These are phyloP conservation scores for Saturnispora halmiae DNA, from an alignment of 805 yeast genomes.

Conservation along the genomic window DNA sequence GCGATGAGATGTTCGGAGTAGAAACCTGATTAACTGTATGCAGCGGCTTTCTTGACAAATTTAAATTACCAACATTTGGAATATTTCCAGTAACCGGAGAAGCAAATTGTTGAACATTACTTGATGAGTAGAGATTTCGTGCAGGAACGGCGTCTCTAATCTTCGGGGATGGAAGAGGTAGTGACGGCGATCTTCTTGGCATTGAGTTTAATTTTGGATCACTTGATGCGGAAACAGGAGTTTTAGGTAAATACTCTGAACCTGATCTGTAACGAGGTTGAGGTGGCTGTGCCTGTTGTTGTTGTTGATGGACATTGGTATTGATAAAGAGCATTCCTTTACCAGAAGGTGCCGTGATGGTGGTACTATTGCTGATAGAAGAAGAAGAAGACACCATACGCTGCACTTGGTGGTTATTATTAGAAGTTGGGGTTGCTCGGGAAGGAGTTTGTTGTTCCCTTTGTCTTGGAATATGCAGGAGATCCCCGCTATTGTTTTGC, in stretches of 20 bases:
- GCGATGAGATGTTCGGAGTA: conserved; percentile 1
- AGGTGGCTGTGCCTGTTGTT: background rate
- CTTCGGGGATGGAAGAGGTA: conserved; percentile 17
- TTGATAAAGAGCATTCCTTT: background rate
- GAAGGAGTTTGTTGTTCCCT: background rate
- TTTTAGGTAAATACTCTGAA: conserved; percentile 1
- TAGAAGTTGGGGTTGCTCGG: background rate
- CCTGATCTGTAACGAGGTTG: background rate
- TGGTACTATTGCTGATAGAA: background rate
- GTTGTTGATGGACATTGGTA: background rate
- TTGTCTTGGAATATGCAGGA: background rate
- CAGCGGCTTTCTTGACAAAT: background rate
- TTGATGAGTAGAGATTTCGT: conserved; percentile 4
- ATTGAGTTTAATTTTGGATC: background rate
- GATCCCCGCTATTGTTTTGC: background rate
- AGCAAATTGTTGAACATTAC: conserved; percentile 10
- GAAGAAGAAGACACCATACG: background rate
- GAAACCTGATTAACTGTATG: conserved; percentile 1
- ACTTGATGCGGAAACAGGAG: background rate
- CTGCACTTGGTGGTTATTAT: background rate
- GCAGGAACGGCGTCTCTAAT: conserved; percentile 19
- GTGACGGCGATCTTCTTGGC: conserved; percentile 18
- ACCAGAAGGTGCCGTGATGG: background rate
- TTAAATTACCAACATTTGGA: background rate
- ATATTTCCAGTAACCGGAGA: conserved; percentile 5